Evolutionary conservation across 192 early-diverging fungal species (phyloP), one percentile per base, ranked within the genome.

Genomic region (Thamnidium elegans): DNA sequence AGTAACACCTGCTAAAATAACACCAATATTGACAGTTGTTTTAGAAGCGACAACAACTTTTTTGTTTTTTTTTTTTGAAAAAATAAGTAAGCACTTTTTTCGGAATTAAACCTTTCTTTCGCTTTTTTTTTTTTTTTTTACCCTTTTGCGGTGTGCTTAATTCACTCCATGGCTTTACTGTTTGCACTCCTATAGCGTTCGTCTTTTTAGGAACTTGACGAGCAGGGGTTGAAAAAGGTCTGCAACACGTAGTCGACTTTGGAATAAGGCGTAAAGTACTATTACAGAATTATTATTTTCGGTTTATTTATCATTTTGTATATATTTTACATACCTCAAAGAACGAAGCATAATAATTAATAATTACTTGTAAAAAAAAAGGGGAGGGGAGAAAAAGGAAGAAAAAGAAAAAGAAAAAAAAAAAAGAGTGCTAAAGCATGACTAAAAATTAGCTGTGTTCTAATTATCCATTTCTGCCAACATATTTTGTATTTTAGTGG

Each of bases 21-120:
- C 62, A n/a, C 75, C 60, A 26, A 82, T 59, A 59, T 81, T 85
- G 30, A 78, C 65, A 1, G 79, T 79, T 0, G 73, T 65, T 50
- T 78, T 85, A 47, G 83, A 79, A 36, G 80, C 80, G 8, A 70
- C 78, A 9, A 76, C 78, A 17, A 81, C 83, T 84, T 5, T 17
- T 13, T 15, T 15, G 13, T 17, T n/a, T n/a, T n/a, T n/a, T n/a
- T 26, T 26, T 3, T 26, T 26, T 26, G 26, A 3, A 26, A 26
- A n/a, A n/a, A n/a, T n/a, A n/a, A n/a, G n/a, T n/a, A n/a, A n/a
- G n/a, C n/a, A n/a, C n/a, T n/a, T 26, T 26, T 3, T 26, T 26
- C 3, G 26, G 26, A 26, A 26, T 26, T 26, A 26, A 26, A 26
- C 26, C 26, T 3, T 26, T 26, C 26, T 26, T n/a, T n/a, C n/a